Conservation (phyloP, 805 yeast species). For the Yamadazyma paraphyllophila region DNA sequence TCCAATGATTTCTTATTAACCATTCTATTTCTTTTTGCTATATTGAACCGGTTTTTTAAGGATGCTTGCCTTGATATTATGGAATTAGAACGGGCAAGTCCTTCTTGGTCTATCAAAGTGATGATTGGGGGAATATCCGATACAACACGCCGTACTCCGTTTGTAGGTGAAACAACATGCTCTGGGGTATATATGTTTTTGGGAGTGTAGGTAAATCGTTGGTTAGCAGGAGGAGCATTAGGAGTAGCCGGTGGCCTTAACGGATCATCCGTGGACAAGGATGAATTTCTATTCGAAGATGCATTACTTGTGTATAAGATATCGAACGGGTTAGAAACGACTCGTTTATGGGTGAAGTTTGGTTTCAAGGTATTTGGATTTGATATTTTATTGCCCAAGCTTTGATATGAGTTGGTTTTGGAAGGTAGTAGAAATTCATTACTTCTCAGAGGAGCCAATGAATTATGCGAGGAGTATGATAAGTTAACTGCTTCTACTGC, state of each 20-base stretch:
- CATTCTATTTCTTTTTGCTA: conserved; percentile 29
- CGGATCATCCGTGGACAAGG: not conserved
- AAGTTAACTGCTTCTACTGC: conserved; percentile 10
- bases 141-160: conserved; percentile 1
- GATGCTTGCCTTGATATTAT: conserved; percentile 31
- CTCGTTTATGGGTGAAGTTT: conserved; percentile 13
- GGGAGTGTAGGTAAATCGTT: conserved; percentile 4
- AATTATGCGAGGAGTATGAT: conserved; percentile 12
- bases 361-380: not conserved
- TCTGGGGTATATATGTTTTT: conserved; percentile 7
- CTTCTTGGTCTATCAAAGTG: conserved; percentile 22
- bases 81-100: conserved; percentile 25
- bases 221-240: conserved; percentile 1
- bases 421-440: conserved; percentile 6
- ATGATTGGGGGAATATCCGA: conserved; percentile 21
- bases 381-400: not conserved
- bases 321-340: conserved; percentile 28
- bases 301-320: conserved; percentile 18
- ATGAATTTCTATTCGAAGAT: conserved; percentile 3
- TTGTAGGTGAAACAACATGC: not conserved
- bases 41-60: conserved; percentile 28
- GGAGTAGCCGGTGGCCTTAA: conserved; percentile 1
- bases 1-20: conserved; percentile 16
- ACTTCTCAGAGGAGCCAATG: conserved; percentile 13
- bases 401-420: not conserved